phyloP scores from a whole-genome alignment of 495 filamentous ascomycete species.

The Xanthoparmelia taractica region DNA sequence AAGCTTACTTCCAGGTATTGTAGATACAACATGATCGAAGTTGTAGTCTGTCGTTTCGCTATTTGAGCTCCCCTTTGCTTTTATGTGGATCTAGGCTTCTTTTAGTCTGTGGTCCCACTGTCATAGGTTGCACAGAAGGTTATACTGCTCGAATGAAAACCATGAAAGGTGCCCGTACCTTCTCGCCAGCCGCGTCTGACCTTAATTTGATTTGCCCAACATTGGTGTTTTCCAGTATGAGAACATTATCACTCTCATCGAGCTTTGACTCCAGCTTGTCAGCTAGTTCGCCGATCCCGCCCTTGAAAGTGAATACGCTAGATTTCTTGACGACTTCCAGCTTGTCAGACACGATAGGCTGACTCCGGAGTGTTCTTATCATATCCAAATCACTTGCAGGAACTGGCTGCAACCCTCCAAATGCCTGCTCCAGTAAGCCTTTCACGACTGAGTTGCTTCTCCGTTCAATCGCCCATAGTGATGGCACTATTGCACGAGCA shows the following conservation, averaged over 20 bases:
- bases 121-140: neutral
- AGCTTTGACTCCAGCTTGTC: slow-evolving; percentile 42
- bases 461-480: slow-evolving; percentile 45
- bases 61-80: neutral
- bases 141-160: neutral
- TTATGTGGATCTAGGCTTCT: slow-evolving; percentile 4
- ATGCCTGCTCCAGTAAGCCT: slow-evolving; percentile 18
- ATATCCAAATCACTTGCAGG: slow-evolving; percentile 26
- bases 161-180: slow-evolving; percentile 23
- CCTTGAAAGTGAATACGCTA: slow-evolving; percentile 53
- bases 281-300: slow-evolving; percentile 50
- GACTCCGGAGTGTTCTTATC: slow-evolving; percentile 22
- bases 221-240: slow-evolving; percentile 40
- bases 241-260: slow-evolving; percentile 41
- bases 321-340: slow-evolving; percentile 22
- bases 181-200: slow-evolving; percentile 16
- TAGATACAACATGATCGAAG: slow-evolving; percentile 64
- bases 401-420: slow-evolving; percentile 11
- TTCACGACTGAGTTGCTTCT: slow-evolving; percentile 30
- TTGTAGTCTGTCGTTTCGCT: slow-evolving; percentile 5
- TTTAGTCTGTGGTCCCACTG: neutral
- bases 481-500: slow-evolving; percentile 52
- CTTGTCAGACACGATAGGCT: slow-evolving; percentile 9
- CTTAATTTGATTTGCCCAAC: slow-evolving; percentile 32
- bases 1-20: slow-evolving; percentile 50